phyloP scores from a whole-genome alignment of 257 asterid genomes.

The Cinchona pubescens region DNA sequence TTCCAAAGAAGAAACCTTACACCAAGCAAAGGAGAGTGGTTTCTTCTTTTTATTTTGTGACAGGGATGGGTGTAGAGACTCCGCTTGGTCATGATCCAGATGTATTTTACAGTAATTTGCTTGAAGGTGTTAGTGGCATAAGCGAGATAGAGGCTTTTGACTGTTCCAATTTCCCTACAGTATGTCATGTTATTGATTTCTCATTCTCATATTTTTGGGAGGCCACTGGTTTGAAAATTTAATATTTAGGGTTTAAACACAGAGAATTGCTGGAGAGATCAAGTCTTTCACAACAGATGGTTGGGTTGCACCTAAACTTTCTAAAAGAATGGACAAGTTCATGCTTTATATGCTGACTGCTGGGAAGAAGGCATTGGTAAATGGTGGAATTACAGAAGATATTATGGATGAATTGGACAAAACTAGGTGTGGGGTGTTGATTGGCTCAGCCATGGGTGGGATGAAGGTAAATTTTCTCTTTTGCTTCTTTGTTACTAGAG shows the following conservation, averaged over 20 bases:
- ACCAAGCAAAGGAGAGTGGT: conserved; percentile 85
- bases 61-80: conserved; percentile 94
- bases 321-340: conserved; percentile 90
- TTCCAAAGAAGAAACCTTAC: conserved; percentile 51
- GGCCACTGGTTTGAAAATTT: conserved; percentile 23
- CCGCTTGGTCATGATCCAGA: conserved; percentile 79
- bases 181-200: conserved; percentile 34
- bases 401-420: conserved; percentile 66
- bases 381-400: conserved; percentile 81
- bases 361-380: conserved; percentile 88
- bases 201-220: conserved; percentile 12
- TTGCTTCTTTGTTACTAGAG: conserved; percentile 2
- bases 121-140: conserved; percentile 86
- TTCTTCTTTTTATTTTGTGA: too few species aligned
- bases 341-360: conserved; percentile 98
- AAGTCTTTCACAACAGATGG: conserved; percentile 88
- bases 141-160: conserved; percentile 88
- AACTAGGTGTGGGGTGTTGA: conserved; percentile 79
- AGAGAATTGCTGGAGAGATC: conserved; percentile 98
- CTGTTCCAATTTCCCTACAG: conserved; percentile 82
- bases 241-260: conserved; percentile 26
- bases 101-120: conserved; percentile 75
- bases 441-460: conserved; percentile 97
- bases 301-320: conserved; percentile 87
- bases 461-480: conserved; percentile 60